A percentile compares a stretch with the other conserved stretches of the same genome.
phyloP scores from a whole-genome alignment of 2,329 filamentous ascomycete species.

The Stagonosporopsis tanaceti region DNA sequence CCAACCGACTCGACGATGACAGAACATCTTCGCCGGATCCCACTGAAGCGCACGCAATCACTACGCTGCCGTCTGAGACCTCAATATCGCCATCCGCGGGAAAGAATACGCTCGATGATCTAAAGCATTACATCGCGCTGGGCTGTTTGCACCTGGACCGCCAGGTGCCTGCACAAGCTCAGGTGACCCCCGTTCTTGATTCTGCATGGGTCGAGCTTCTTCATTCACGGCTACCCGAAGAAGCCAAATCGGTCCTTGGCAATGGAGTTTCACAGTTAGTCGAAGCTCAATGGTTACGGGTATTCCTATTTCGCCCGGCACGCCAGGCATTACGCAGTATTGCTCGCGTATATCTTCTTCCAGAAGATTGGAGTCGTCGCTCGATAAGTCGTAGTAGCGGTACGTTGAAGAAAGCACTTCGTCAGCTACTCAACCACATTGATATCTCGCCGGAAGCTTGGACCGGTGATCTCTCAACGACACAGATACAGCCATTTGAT shows the following conservation, averaged over 20 bases:
- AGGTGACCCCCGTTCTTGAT: not conserved
- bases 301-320: constrained; percentile 28
- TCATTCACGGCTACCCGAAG: constrained; percentile 27
- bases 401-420: constrained; percentile 57
- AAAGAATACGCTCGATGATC: constrained; percentile 23
- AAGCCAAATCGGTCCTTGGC: constrained; percentile 35
- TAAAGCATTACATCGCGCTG: constrained; percentile 45
- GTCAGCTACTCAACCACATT: constrained; percentile 60
- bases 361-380: constrained; percentile 68
- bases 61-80: constrained; percentile 23
- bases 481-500: constrained; percentile 44
- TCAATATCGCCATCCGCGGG: constrained; percentile 14
- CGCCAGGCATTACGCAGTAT: constrained; percentile 17
- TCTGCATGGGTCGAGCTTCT: constrained; percentile 39
- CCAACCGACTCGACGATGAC: constrained; percentile 2
- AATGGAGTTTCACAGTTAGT: constrained; percentile 37
- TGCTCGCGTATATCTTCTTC: constrained; percentile 68
- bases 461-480: constrained; percentile 55
- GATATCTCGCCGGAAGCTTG: constrained; percentile 66
- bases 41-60: not conserved
- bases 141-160: constrained; percentile 42
- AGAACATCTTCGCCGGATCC: not conserved
- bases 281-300: constrained; percentile 47
- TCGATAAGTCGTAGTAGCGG: constrained; percentile 60
- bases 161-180: not conserved